phyloP scores from a whole-genome alignment of 257 asterid species.

The Fraxinus excelsior region DNA sequence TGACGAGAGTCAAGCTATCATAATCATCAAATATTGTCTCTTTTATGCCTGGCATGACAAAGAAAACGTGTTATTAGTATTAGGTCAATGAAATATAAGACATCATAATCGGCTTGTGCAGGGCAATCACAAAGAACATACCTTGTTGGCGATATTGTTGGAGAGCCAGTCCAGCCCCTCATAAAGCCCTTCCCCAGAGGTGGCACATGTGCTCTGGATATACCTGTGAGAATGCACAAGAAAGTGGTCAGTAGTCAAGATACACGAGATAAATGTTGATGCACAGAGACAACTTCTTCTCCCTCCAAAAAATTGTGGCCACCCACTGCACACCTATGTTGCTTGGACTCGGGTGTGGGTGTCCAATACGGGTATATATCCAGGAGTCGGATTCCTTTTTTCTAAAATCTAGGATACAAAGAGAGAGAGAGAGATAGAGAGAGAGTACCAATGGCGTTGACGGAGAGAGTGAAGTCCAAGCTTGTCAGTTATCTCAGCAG shows the following conservation, averaged over 20 bases:
- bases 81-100: not conserved
- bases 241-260: not conserved
- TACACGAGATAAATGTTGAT: not conserved
- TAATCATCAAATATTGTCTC: conserved; percentile 27
- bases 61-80: not conserved
- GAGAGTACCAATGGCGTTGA: conserved; percentile 60
- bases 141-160: conserved; percentile 73
- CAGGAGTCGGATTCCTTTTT: no score
- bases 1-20: conserved; percentile 28
- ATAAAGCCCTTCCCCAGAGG: conserved; percentile 72
- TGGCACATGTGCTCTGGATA: conserved; percentile 77
- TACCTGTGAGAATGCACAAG: conserved; percentile 39
- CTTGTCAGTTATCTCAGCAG: conserved; percentile 73
- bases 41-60: conserved; percentile 42
- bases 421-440: no score
- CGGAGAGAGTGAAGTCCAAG: conserved; percentile 78
- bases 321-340: not conserved
- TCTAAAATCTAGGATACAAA: no score
- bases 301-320: not conserved
- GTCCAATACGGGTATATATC: no score
- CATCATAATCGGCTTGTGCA: not conserved
- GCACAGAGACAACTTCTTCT: not conserved
- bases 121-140: conserved; percentile 6
- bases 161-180: conserved; percentile 81
- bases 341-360: no score